phyloP scores from a whole-genome alignment of 257 asterid genomes.

The Cruciata laevipes region DNA sequence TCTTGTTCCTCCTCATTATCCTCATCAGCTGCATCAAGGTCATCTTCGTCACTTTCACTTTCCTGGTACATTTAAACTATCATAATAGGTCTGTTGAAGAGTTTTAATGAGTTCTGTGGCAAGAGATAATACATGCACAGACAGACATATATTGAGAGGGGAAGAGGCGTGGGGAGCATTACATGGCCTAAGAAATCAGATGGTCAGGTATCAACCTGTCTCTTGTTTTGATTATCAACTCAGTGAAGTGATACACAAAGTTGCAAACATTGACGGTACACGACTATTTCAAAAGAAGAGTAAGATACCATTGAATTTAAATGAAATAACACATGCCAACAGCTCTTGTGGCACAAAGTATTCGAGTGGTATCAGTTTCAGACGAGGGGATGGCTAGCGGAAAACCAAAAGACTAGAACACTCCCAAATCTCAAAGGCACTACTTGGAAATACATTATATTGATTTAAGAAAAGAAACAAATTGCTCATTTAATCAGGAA shows the following conservation, averaged over 20 bases:
- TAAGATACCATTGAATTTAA: constrained; percentile 13
- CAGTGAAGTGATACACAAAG: constrained; percentile 2
- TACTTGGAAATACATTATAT: not conserved
- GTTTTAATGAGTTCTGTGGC: not conserved
- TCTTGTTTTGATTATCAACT: not conserved
- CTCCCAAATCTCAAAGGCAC: not conserved
- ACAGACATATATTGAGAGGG: too few relatives aligned
- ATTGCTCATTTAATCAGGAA: not conserved
- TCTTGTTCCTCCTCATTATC: constrained; percentile 46
- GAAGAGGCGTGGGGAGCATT: not conserved
- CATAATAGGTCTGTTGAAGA: not conserved
- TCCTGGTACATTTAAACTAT: constrained; percentile 23
- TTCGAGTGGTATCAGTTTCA: not conserved
- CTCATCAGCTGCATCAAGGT: constrained; percentile 37
- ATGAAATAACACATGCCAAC: not conserved
- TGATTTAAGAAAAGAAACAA: not conserved
- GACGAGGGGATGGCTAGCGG: not conserved
- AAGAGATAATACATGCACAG: too few relatives aligned
- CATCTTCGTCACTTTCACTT: constrained; percentile 43
- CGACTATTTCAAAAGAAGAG: not conserved
- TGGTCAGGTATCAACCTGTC: not conserved
- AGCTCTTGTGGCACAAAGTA: not conserved
- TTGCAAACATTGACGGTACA: not conserved
- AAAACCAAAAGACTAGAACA: not conserved
- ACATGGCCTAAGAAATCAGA: not conserved